Evolutionary conservation across 139 green algal species (phyloP), one percentile per base, ranked within the genome.

Genomic region (Spirogloea muscicola): DNA sequence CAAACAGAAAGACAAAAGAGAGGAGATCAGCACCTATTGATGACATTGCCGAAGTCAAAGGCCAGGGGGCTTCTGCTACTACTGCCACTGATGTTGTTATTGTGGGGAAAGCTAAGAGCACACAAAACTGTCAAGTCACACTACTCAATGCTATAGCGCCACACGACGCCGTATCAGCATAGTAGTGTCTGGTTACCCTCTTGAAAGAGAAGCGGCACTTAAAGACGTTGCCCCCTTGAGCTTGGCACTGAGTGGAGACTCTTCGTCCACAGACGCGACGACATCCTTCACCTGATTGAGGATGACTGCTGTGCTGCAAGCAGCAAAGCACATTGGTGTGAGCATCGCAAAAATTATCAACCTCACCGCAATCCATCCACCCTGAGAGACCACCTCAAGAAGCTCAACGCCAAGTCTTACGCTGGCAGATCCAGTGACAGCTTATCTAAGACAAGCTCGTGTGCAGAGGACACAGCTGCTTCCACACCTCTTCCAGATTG

Each of bases 231-330:
- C 2, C 39, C 39, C 51, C 21, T 33, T 58, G 27, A 13, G 40
- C 21, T 58, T 77, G 7, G 75, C 62, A 46, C 58, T 46, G 40
- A 72, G 36, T 13, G 27, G 9, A 1, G 36, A 44, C 51, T 86
- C 79, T 34, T 82, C 77, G 38, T 84, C 78, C 21, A 84, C 78
- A 37, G 67, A 27, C 4, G 39, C 68, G 33, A 85, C 66, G 0
- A 58, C 80, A 34, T 86, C 76, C 39, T 76, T 80, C 29, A 86
- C 44, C 38, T 85, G 57, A 6, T 58, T 33, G 66, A 86, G 60
- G 52, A 85, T 86, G 66, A 94, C 87, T 27, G 81, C 75, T 1
- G 87, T 93, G 70, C 86, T 86, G 46, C 52, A 36, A 42, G 29
- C 7, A 40, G 48, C n/a, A 34, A 4, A 25, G 3, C n/a, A 2